Evolutionary conservation across 2,329 filamentous ascomycete species (phyloP), one percentile per base, ranked within the genome.

Genomic region (Cladosporium sp.): DNA sequence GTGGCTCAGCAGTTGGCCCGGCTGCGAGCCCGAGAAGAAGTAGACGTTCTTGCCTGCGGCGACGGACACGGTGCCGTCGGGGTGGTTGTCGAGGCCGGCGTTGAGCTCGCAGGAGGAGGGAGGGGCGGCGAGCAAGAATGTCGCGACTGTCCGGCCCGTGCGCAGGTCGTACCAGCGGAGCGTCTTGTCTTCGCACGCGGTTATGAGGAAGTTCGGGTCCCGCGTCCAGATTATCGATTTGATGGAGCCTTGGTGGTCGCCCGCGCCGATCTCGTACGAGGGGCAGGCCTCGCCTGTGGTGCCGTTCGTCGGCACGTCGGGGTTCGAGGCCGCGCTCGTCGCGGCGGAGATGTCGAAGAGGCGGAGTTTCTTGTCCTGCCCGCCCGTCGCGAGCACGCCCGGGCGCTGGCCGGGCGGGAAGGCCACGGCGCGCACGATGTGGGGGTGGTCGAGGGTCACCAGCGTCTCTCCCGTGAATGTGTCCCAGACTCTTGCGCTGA

Each of bases 81-180:
- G 73, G 55, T 82, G 79, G 53, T 79, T 75, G 2, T 79, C 76
- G 1, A 85, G 76, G 6, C 89, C 75, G 13, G 81, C 79, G 49
- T 87, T 92, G 62, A 97, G 81, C 70, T 98, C 93, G 74, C 92
- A 97, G 9, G 89, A 93, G 58, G 88, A 89, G 65, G 97, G 92
- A 58, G 89, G 81, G 33, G 87, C 89, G 55, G 95, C 89, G 42
- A 97, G 82, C 9, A 80, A 77, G 66, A 89, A 84, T 54, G 92
- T 84, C 42, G 87, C 83, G 55, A 95, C 82, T 19, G 88, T 84
- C 33, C 83, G 78, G 49, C 86, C 84, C 49, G 83, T 83, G 19
- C 89, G 84, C 44, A 97, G 75, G 68, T 98, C 90, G 76, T 93
- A 95, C 93, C 93, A 98, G 53, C 93, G 84, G 22, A 98, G 80